phyloP scores from a whole-genome alignment of 2,329 filamentous ascomycete species.

The Periconia digitata region DNA sequence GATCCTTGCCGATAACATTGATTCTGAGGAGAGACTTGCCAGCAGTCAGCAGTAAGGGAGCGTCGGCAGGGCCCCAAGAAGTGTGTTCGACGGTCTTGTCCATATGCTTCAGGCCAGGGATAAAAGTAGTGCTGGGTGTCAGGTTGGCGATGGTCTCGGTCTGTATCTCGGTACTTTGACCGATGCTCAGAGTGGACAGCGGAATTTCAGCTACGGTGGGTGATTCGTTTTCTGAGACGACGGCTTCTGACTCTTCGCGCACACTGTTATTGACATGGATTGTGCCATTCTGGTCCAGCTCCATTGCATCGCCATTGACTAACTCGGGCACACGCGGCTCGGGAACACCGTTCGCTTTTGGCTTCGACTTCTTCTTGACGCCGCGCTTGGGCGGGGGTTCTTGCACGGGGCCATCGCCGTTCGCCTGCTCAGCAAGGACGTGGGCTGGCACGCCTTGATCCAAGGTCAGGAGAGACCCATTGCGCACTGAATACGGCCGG shows the following conservation, averaged over 20 bases:
- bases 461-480: conserved; percentile 38
- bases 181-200: conserved; percentile 43
- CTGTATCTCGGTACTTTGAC: conserved; percentile 40
- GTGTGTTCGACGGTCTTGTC: conserved; percentile 35
- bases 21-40: conserved; percentile 40
- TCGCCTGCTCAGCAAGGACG: conserved; percentile 32
- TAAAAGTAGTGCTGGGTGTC: conserved; percentile 30
- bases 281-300: conserved; percentile 44
- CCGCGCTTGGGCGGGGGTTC: conserved; percentile 36
- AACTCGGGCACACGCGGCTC: conserved; percentile 34
- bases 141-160: conserved; percentile 40
- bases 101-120: conserved; percentile 23
- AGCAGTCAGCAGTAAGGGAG: conserved; percentile 36
- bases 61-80: conserved; percentile 36
- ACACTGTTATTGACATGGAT: conserved; percentile 30
- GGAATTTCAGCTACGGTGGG: conserved; percentile 41
- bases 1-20: conserved; percentile 27
- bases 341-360: conserved; percentile 37
- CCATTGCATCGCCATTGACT: conserved; percentile 52
- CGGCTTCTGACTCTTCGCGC: conserved; percentile 39
- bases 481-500: conserved; percentile 40
- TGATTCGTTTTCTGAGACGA: conserved; percentile 41
- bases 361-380: conserved; percentile 36
- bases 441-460: conserved; percentile 40
- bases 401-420: conserved; percentile 29